Base-by-base conservation (phyloP, 108 stramenopile genomes). In the Pseudonitzschia delicatissima region DNA sequence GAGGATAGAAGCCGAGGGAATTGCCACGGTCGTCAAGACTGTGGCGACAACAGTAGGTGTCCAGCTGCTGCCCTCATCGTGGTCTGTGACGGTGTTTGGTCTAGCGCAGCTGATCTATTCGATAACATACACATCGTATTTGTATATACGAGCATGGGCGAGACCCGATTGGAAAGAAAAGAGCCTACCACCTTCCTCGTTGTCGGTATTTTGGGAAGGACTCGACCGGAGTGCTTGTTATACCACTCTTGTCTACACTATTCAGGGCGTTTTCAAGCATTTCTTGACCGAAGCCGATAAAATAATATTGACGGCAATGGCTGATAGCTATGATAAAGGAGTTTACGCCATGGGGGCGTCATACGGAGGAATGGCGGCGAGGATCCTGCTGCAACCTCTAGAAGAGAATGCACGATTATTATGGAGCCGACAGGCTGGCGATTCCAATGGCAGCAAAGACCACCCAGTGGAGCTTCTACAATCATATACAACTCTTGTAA, bases 381-480 rank as follows among this genome's bases (percentile, higher is more conserved):
- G 95, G 20, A 72, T 96, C n/a, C 68, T 96, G 17, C 58, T 96
- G 48, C 90, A 93, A 71, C 90, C 95, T 15, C 34, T 96, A 47
- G 95, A 96, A 71, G 95, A 96, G 72, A 91, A 91, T 76, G 88
- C 83, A 12, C 69, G 95, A 47, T 73, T 95, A 26, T 73, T 95
- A 45, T 91, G 83, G 85, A 89, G 83, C 64, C 73, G 82, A 49
- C 59, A 63, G 51, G 77, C 71, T 2, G 69, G 47, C 50, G 53
- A 33, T 17, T 26, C 26, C 39, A 37, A 61, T 25, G 15, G 7
- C 17, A 64, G 64, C 12, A 21, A 40, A 36, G 25, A 42, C 11
- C 40, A 58, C 50, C 5, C 25, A 35, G 8, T 68, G 23, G 50
- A 67, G 15, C 52, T 78, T 32, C 45, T 68, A 68, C 53, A 44